A percentile compares a stretch with the other conserved stretches of the same genome.
These are phyloP conservation scores for Aspergillus udagawae DNA, from an alignment of 2,329 filamentous ascomycete species.

Conservation along the genomic window DNA sequence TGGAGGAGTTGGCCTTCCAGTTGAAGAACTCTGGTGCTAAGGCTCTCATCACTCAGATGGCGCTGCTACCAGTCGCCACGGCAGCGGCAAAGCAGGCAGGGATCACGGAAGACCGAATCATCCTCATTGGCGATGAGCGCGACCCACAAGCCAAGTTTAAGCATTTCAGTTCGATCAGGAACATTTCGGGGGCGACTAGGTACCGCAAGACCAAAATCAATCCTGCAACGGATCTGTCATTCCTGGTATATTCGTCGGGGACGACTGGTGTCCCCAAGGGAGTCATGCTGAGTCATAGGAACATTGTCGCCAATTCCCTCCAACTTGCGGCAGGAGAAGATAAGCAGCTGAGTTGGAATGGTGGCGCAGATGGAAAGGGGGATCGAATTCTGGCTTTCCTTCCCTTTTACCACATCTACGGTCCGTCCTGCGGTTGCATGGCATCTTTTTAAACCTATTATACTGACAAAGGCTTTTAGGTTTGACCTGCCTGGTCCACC, in stretches of 20 bases:
- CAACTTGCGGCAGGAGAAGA: slow-evolving; percentile 55
- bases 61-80: slow-evolving; percentile 60
- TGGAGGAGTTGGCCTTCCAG: slow-evolving; percentile 78
- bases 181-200: slow-evolving; percentile 56
- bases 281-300: slow-evolving; percentile 78
- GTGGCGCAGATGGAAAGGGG: slow-evolving; percentile 56
- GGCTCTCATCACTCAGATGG: slow-evolving; percentile 68
- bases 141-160: slow-evolving; percentile 58
- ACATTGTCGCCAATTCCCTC: slow-evolving; percentile 71
- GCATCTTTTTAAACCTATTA: neutral
- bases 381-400: slow-evolving; percentile 76
- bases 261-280: slow-evolving; percentile 91
- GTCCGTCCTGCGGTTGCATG: slow-evolving; percentile 38
- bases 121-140: slow-evolving; percentile 63
- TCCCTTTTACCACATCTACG: slow-evolving; percentile 91
- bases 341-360: slow-evolving; percentile 54
- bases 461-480: slow-evolving; percentile 37
- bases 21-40: slow-evolving; percentile 73
- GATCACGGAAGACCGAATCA: slow-evolving; percentile 66
- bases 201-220: slow-evolving; percentile 61
- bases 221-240: slow-evolving; percentile 70
- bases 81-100: slow-evolving; percentile 67
- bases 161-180: slow-evolving; percentile 69
- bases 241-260: slow-evolving; percentile 82
- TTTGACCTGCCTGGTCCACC: slow-evolving; percentile 68